Conservation (phyloP, 768 basidiomycete species). For the Naganishia kalamii region DNA sequence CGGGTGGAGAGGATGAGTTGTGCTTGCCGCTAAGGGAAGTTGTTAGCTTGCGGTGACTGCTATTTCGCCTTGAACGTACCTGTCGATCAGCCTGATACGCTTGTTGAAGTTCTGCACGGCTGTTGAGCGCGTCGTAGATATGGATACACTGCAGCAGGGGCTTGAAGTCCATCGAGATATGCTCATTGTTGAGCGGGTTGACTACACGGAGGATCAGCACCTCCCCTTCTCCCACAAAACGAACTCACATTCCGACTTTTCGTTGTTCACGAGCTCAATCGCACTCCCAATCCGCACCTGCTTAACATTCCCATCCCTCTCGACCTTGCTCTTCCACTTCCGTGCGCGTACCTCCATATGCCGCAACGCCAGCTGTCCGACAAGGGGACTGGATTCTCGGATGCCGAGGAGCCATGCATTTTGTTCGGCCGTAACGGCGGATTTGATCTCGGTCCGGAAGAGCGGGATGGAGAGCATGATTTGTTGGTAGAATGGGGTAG, state of each 20-base stretch:
- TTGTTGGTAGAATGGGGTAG: slow-evolving; percentile 88
- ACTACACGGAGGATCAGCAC: slow-evolving; percentile 51
- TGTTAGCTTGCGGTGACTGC: not conserved
- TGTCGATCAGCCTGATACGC: slow-evolving; percentile 97
- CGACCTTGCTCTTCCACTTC: slow-evolving; percentile 74
- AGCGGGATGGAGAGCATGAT: slow-evolving; percentile 87
- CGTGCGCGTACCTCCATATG: slow-evolving; percentile 76
- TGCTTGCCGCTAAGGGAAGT: slow-evolving; percentile 72
- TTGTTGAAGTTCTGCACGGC: slow-evolving; percentile 77
- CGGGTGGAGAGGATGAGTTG: slow-evolving; percentile 71
- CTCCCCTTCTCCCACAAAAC: not conserved
- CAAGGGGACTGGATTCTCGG: slow-evolving; percentile 73
- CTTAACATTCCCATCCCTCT: slow-evolving; percentile 73
- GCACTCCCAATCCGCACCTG: slow-evolving; percentile 78
- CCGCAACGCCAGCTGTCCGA: slow-evolving; percentile 81
- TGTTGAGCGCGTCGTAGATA: slow-evolving; percentile 85
- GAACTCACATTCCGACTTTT: slow-evolving; percentile 83
- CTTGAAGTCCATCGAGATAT: slow-evolving; percentile 82
- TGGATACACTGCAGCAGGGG: slow-evolving; percentile 95
- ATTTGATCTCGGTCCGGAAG: slow-evolving; percentile 78
- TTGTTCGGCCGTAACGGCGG: slow-evolving; percentile 85
- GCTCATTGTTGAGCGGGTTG: slow-evolving; percentile 85
- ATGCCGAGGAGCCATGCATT: slow-evolving; percentile 97
- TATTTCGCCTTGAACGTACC: slow-evolving; percentile 48
- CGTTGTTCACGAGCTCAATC: slow-evolving; percentile 83